phyloP scores from a whole-genome alignment of 2,329 filamentous ascomycete genomes.

The Ceratocystis papillata region DNA sequence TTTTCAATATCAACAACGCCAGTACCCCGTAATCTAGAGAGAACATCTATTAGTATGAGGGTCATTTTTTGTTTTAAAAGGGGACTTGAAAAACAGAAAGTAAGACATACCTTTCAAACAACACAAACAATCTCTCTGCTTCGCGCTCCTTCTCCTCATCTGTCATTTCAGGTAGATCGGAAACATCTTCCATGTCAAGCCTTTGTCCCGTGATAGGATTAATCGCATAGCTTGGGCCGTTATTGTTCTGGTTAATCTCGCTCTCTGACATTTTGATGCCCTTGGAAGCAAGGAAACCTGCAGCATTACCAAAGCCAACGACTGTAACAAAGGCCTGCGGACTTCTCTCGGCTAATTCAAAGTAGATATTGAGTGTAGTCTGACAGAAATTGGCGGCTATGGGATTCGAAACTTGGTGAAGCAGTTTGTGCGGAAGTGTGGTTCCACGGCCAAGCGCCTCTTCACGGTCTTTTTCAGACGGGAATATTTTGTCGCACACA shows the following conservation, averaged over 20 bases:
- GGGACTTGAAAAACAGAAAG: not conserved
- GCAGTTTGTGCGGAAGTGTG: conserved; percentile 62
- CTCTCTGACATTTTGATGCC: conserved; percentile 27
- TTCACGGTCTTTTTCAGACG: conserved; percentile 63
- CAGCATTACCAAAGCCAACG: conserved; percentile 88
- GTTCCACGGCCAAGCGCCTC: conserved; percentile 65
- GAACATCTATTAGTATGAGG: conserved; percentile 1
- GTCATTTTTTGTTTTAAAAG: too few relatives aligned
- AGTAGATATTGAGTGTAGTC: conserved; percentile 67
- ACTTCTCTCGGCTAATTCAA: conserved; percentile 75
- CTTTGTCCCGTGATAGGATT: conserved; percentile 86
- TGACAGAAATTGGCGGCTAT: conserved; percentile 60
- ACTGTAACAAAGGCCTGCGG: conserved; percentile 74
- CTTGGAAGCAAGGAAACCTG: conserved; percentile 65
- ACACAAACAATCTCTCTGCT: conserved; percentile 75
- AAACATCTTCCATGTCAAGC: conserved; percentile 52
- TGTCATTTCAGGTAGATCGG: conserved; percentile 63
- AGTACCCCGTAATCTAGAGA: conserved; percentile 51
- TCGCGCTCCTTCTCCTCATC: conserved; percentile 86
- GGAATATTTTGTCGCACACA: conserved; percentile 60
- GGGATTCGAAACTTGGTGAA: conserved; percentile 67
- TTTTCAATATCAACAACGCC: conserved; percentile 71
- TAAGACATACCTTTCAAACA: conserved; percentile 64
- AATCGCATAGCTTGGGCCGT: conserved; percentile 39
- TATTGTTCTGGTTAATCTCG: conserved; percentile 21